Base-by-base conservation (phyloP, 495 filamentous ascomycete species). In the Talaromyces stipitatus region DNA sequence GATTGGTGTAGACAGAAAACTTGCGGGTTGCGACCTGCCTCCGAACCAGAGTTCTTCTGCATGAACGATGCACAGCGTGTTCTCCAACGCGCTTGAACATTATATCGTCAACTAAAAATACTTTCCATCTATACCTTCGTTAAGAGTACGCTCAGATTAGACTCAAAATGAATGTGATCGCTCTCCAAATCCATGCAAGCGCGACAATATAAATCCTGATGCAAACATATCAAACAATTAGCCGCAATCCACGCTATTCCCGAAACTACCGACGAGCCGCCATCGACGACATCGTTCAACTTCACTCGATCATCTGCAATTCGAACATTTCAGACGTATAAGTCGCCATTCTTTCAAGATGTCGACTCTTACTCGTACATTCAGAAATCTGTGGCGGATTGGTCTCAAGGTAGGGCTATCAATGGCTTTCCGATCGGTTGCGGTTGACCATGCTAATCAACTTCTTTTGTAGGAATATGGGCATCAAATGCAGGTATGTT, bases 301-400 rank as follows among this genome's bases (percentile, higher is more conserved):
- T 43, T 54, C 54, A 56, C 50, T 60, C 59, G 32, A 12, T 47
- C 12, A 45, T 26, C 28, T 16, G 18, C 16, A 24, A 18, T 43
- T 43, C 20, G 23, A 38, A 6, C 43, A 47, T 48, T 50, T 16
- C 23, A 45, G 22, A 43, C 32, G 36, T 45, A 28, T 18, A 55
- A 28, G 38, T 38, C 16, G 32, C 22, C 33, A n/a, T 26, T 45
- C 30, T 59, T 59, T 63, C 75, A 79, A 71, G 66, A 99, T 99
- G 94, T 97, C 95, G 72, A 96, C 89, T 46, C 78, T 97, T 64
- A 71, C 83, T 57, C 86, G 94, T 72, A 96, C 92, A 14, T 71
- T 97, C 66, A 80, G 85, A 66, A 95, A 97, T 69, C 68, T 96
- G 61, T 83, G 88, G 74, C 85, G 83, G 69, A 84, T 97, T 67